These are phyloP conservation scores for Aspergillus campestris DNA, from an alignment of 495 filamentous ascomycete species.

Conservation along the genomic window DNA sequence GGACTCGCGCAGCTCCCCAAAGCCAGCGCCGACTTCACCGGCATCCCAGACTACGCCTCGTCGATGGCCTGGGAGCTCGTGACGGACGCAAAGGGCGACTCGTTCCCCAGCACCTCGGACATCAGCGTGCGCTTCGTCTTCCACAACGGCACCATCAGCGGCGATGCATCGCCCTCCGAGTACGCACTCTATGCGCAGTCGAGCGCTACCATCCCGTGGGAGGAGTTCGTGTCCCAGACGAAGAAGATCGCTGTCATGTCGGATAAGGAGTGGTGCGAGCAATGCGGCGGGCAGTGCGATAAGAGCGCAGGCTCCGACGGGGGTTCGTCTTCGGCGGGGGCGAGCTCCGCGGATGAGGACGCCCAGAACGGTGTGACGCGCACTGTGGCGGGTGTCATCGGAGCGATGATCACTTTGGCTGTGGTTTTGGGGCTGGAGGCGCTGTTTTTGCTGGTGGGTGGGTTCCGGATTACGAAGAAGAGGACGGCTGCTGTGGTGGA, in stretches of 20 bases:
- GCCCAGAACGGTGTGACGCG: conserved; percentile 20
- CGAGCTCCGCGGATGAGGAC: conserved; percentile 4
- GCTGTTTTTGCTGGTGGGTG: conserved; percentile 32
- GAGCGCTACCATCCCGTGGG: conserved; percentile 29
- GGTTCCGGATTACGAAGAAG: conserved; percentile 36
- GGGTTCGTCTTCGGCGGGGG: conserved; percentile 6
- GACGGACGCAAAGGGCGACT: conserved; percentile 32
- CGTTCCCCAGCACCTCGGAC: conserved; percentile 25
- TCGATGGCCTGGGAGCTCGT: conserved; percentile 48
- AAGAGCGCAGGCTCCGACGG: conserved; percentile 7
- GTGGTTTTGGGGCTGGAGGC: conserved; percentile 42
- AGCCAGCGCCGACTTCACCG: conserved; percentile 30
- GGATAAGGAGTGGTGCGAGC: conserved; percentile 36
- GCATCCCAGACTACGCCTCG: conserved; percentile 45
- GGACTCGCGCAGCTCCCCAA: conserved; percentile 37
- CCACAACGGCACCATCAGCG: conserved; percentile 41
- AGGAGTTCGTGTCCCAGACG: conserved; percentile 31
- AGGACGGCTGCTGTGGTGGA: conserved; percentile 6
- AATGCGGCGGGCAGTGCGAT: conserved; percentile 35
- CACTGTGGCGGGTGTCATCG: conserved; percentile 49
- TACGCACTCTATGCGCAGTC: conserved; percentile 39
- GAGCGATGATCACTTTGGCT: conserved; percentile 53
- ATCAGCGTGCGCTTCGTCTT: conserved; percentile 46
- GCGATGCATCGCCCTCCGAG: conserved; percentile 13
- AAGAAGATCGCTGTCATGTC: conserved; percentile 32